phyloP scores from a whole-genome alignment of 139 green algal species.

The Asterochloris sp. region DNA sequence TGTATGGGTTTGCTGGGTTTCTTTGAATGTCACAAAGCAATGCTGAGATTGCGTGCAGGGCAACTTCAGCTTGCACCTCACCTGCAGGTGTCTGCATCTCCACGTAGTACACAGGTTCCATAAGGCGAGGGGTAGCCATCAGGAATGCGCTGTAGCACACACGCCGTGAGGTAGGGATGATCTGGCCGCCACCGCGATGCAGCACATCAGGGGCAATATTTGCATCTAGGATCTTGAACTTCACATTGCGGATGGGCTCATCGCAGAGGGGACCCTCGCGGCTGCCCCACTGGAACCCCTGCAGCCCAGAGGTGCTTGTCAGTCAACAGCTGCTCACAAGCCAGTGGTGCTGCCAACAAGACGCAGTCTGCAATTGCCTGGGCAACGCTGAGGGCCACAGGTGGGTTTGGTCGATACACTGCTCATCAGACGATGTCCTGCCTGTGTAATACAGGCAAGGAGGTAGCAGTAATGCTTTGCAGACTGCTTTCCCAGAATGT shows the following conservation, averaged over 20 bases:
- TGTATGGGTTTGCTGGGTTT: background rate
- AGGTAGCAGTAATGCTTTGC: too few relatives aligned
- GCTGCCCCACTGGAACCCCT: slow-evolving; percentile 97
- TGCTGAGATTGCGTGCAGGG: background rate
- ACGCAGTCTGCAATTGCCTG: background rate
- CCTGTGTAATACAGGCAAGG: too few relatives aligned
- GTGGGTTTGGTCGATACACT: too few relatives aligned
- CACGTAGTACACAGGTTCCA: slow-evolving; percentile 91
- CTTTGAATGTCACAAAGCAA: background rate
- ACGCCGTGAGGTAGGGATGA: slow-evolving; percentile 78
- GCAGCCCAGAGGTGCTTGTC: background rate
- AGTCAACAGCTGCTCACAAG: background rate
- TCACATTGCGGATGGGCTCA: slow-evolving; percentile 96
- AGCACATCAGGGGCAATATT: slow-evolving; percentile 63
- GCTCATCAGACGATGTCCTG: too few relatives aligned
- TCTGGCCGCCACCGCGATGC: slow-evolving; percentile 85
- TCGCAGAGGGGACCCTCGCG: slow-evolving; percentile 96
- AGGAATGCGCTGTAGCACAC: slow-evolving; percentile 95
- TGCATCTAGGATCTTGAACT: slow-evolving; percentile 91
- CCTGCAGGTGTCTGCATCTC: slow-evolving; percentile 54
- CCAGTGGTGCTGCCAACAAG: background rate
- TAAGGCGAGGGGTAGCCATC: slow-evolving; percentile 94
- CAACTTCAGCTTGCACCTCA: background rate
- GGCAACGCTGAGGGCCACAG: too few relatives aligned
- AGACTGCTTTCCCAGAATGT: too few relatives aligned